A percentile compares a stretch with the other conserved stretches of the same genome.
phyloP scores from a whole-genome alignment of 2,329 filamentous ascomycete genomes.

The Dothiorella sarmentorum region DNA sequence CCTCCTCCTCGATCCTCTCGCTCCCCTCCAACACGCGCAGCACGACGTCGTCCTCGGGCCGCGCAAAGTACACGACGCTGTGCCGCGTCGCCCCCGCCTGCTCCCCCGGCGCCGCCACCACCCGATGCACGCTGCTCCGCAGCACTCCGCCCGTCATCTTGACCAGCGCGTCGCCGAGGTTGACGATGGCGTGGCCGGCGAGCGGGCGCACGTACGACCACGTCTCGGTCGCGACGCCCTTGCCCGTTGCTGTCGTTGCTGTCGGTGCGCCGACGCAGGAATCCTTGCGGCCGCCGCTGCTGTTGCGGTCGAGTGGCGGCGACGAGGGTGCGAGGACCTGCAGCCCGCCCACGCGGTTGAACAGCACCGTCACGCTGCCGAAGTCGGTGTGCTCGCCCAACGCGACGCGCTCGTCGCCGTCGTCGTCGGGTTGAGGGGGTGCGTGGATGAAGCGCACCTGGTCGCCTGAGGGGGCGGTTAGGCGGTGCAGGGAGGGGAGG shows the following conservation, averaged over 20 bases:
- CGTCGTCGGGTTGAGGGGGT: slow-evolving; percentile 48
- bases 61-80: slow-evolving; percentile 54
- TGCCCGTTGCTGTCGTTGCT: neutral
- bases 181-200: slow-evolving; percentile 46
- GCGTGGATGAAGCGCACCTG: slow-evolving; percentile 50
- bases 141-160: slow-evolving; percentile 43
- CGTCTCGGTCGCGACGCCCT: slow-evolving; percentile 26
- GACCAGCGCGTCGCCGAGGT: slow-evolving; percentile 48
- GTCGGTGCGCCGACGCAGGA: neutral
- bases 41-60: slow-evolving; percentile 41
- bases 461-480: slow-evolving; percentile 45
- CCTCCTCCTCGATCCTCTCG: slow-evolving; percentile 23
- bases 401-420: slow-evolving; percentile 41
- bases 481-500: slow-evolving; percentile 46
- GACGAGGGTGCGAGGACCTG: no score
- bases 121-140: slow-evolving; percentile 47
- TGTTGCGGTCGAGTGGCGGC: no score
- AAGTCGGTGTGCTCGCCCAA: slow-evolving; percentile 57
- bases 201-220: slow-evolving; percentile 55
- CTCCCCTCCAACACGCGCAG: slow-evolving; percentile 21
- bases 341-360: slow-evolving; percentile 55
- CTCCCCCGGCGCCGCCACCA: slow-evolving; percentile 47
- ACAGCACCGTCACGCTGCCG: slow-evolving; percentile 54
- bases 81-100: slow-evolving; percentile 46
- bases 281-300: slow-evolving; percentile 33